Evolutionary conservation across 208 protist genomes (phyloP).

Genomic region (Polymyxa betae): DNA sequence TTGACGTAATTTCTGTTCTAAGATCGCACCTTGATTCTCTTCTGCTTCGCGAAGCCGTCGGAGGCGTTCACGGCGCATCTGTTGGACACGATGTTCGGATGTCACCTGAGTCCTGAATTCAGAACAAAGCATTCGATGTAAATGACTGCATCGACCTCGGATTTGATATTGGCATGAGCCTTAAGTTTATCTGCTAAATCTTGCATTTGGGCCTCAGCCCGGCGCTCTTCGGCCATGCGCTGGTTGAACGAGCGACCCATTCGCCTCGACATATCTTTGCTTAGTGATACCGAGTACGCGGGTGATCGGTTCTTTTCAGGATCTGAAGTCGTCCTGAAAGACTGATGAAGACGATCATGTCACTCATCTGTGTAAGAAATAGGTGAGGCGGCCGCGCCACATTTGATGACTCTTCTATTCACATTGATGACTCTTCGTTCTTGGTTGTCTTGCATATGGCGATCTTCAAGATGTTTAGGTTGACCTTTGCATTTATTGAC

Average conservation of each 20-base stretch:
- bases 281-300: too few species aligned
- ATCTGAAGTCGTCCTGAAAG: too few species aligned
- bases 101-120: not conserved
- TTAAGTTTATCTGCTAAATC: not conserved
- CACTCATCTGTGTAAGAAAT: too few species aligned
- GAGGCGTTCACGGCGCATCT: conserved; percentile 14
- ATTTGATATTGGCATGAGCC: conserved; percentile 8
- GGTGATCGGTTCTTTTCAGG: too few species aligned
- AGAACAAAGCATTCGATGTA: not conserved
- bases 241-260: not conserved
- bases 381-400: too few species aligned
- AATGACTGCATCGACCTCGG: not conserved
- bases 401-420: too few species aligned
- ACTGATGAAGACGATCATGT: too few species aligned
- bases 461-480: too few species aligned
- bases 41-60: conserved; percentile 25
- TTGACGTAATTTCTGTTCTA: conserved; percentile 44
- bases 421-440: too few species aligned
- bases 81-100: conserved; percentile 22
- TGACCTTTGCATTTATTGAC: too few species aligned
- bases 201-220: conserved; percentile 3
- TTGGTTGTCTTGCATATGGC: too few species aligned
- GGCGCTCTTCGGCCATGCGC: conserved; percentile 28
- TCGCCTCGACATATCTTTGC: conserved; percentile 22
- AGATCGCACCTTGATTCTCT: conserved; percentile 23